Conservation (phyloP, 768 basidiomycete genomes). For the Hygrophoropsis aurantiaca region DNA sequence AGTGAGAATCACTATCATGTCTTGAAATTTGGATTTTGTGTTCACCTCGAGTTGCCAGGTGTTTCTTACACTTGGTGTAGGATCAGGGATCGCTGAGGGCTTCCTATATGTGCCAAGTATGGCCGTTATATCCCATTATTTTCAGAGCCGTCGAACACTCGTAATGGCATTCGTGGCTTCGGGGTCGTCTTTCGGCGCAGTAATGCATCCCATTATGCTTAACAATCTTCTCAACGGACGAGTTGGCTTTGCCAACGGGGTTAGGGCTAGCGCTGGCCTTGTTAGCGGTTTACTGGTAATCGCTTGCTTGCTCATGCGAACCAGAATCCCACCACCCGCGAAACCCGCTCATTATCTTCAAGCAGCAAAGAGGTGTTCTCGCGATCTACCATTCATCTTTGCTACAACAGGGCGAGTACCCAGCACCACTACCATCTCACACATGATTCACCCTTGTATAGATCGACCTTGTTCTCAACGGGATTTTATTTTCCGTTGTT, state of each 20-base stretch:
- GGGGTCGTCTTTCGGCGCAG: conserved; percentile 50
- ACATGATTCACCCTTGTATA: background rate
- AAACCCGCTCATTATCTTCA: background rate
- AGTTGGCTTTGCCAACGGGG: conserved; percentile 39
- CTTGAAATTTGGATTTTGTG: no score
- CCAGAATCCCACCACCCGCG: conserved; percentile 31
- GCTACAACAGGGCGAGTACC: conserved; percentile 1
- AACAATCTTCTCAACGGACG: conserved; percentile 41
- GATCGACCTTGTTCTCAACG: conserved; percentile 23
- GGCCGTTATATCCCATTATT: conserved; percentile 50
- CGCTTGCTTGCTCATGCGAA: conserved; percentile 31
- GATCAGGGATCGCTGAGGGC: conserved; percentile 49
- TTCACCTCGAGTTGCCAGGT: conserved; percentile 26
- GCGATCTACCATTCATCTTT: conserved; percentile 2
- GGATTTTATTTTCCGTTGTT: conserved; percentile 53
- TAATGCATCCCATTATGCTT: conserved; percentile 55
- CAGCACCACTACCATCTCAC: background rate
- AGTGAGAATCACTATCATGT: conserved; percentile 14
- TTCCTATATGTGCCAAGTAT: conserved; percentile 46
- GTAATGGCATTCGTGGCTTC: conserved; percentile 50
- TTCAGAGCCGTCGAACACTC: conserved; percentile 40
- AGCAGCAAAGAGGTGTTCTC: background rate
- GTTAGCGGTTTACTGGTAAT: conserved; percentile 30
- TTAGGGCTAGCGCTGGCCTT: conserved; percentile 33
- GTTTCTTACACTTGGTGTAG: conserved; percentile 42